Evolutionary conservation across 2,329 filamentous ascomycete genomes (phyloP), one percentile per base, ranked within the genome.

Genomic region (Fonsecaea monophora): DNA sequence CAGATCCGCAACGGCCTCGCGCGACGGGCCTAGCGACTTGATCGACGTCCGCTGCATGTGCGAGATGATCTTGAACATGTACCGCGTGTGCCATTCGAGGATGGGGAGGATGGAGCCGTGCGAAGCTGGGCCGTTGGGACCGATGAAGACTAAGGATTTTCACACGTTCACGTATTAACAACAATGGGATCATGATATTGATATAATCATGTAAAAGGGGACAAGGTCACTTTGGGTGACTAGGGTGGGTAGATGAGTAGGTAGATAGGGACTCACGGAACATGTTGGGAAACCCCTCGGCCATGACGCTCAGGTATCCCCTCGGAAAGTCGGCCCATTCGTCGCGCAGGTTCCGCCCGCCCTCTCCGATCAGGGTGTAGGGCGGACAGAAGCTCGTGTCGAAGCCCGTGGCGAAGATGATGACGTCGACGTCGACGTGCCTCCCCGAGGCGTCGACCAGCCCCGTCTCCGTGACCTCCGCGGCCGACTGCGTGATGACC

Each of bases 341-440:
- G 1, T 75, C 70, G 7, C 60, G 65, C n/a, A 78, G 64, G 38
- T 70, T 68, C 4, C 68, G 64, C 2, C 73, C 74, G 34, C 63
- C 35, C 35, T 54, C 45, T 38, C 57, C 65, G 30, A 45, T 45
- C 13, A 62, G 45, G 7, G 35, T 12, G 58, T 73, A 77, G 13
- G 59, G 60, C 1, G 76, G 76, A 5, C 59, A 61, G 61, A 74
- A 77, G 7, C 71, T 70, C 1, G 73, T 73, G 58, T 78, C 72
- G 53, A 78, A 79, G 0, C 76, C 77, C 13, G 76, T 78, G 1
- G 77, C 76, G 55, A 75, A 77, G 15, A 77, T 63, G 4, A 78
- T 69, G 8, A 74, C 65, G 58, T 62, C 62, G 4, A 65, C 62
- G 8, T 59, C 64, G 5, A 50, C 37, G 15, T 66, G 45, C 15